These are phyloP conservation scores for Skeletonema costatum DNA, from an alignment of 108 stramenopile species.

Conservation along the genomic window DNA sequence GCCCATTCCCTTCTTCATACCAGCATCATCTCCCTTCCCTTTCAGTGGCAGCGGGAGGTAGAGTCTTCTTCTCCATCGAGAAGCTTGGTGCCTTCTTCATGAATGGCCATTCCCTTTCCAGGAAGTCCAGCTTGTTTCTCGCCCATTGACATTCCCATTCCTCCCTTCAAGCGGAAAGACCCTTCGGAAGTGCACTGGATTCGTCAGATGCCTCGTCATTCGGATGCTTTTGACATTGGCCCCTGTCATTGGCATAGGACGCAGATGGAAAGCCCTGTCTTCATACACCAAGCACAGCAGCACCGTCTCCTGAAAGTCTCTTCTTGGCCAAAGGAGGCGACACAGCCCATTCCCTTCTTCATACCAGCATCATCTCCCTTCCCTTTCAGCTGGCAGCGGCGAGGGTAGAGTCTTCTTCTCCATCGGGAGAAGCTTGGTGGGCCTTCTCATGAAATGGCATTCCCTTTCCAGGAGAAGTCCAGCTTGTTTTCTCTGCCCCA, in stretches of 20 bases:
- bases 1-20: neutral
- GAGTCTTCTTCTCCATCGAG: neutral
- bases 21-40: neutral
- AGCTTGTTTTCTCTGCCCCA: neutral
- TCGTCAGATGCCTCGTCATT: too few relatives aligned
- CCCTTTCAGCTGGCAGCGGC: neutral
- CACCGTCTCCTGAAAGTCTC: neutral
- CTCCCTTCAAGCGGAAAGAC: neutral
- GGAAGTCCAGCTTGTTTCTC: neutral
- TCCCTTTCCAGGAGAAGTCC: neutral
- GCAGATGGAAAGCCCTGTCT: neutral
- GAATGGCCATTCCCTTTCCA: neutral
- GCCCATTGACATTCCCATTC: neutral
- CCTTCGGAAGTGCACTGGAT: too few relatives aligned
- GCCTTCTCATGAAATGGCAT: slow-evolving; percentile 9
- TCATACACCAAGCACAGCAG: neutral
- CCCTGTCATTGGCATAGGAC: neutral
- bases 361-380: neutral
- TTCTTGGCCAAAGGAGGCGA: neutral
- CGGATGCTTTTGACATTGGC: too few relatives aligned
- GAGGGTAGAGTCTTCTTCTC: neutral
- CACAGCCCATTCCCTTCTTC: neutral
- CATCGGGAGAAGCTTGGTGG: neutral
- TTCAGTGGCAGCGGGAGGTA: neutral
- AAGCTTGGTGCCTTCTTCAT: slow-evolving; percentile 1